Evolutionary conservation across 2,329 filamentous ascomycete species (phyloP).

Genomic region (Phoma sp.): DNA sequence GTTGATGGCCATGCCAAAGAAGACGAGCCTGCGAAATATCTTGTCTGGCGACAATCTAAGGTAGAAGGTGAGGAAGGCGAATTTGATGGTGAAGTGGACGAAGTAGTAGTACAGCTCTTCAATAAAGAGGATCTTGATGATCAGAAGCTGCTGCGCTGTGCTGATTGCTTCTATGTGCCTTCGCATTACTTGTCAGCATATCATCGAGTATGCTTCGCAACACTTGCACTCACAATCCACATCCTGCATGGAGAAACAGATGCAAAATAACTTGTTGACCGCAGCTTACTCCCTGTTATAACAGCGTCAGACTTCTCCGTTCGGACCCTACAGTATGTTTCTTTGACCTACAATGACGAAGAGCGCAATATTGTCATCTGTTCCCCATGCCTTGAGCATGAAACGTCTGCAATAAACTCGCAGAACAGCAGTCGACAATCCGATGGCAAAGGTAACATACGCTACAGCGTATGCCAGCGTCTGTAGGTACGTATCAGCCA

Average conservation of each 20-base stretch:
- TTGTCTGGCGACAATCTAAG: slow-evolving; percentile 34
- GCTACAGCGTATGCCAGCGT: slow-evolving; percentile 27
- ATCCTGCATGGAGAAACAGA: slow-evolving; percentile 30
- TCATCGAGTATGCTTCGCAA: not conserved
- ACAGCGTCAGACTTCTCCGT: too few species aligned
- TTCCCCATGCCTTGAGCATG: slow-evolving; percentile 25
- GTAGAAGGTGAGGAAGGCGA: slow-evolving; percentile 45
- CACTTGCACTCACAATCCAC: slow-evolving; percentile 22
- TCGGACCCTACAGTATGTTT: too few species aligned
- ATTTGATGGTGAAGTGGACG: slow-evolving; percentile 43
- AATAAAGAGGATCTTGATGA: slow-evolving; percentile 31
- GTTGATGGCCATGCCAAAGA: slow-evolving; percentile 34
- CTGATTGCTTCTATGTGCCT: slow-evolving; percentile 2
- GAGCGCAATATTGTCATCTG: slow-evolving; percentile 26
- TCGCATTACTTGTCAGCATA: not conserved
- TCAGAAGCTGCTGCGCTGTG: slow-evolving; percentile 6
- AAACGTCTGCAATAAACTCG: slow-evolving; percentile 24
- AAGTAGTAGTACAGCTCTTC: slow-evolving; percentile 42
- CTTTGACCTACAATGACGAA: slow-evolving; percentile 16
- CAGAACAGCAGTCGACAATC: slow-evolving; percentile 20
- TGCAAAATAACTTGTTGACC: slow-evolving; percentile 29
- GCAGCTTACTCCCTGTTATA: slow-evolving; percentile 19
- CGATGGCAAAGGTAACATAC: slow-evolving; percentile 24
- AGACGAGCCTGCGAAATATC: slow-evolving; percentile 32
- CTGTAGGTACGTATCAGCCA: slow-evolving; percentile 23